Evolutionary conservation across 2,329 filamentous ascomycete genomes (phyloP).

Genomic region (Fusarium sp.): DNA sequence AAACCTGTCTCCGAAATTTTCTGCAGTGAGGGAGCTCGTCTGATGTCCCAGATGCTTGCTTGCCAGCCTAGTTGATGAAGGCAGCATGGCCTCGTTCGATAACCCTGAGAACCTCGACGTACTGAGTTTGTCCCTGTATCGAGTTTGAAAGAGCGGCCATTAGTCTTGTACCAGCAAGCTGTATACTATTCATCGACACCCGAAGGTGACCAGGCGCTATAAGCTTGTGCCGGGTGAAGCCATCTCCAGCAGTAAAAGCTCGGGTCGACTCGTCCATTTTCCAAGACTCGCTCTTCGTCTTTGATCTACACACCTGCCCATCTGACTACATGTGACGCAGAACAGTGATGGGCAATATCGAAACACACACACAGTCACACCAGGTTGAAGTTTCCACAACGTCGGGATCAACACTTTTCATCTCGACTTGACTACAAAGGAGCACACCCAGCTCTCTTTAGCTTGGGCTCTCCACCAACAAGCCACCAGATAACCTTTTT

Average conservation of each 20-base stretch:
- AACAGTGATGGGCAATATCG: slow-evolving; percentile 34
- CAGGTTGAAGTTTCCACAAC: slow-evolving; percentile 42
- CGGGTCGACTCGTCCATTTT: background rate
- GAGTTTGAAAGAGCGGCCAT: background rate
- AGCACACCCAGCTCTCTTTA: slow-evolving; percentile 45
- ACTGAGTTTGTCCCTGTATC: background rate
- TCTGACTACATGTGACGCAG: slow-evolving; percentile 13
- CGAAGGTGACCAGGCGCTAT: background rate
- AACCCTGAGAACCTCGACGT: background rate
- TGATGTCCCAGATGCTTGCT: background rate
- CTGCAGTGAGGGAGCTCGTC: background rate
- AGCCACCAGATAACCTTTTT: slow-evolving; percentile 41
- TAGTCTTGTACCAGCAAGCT: background rate
- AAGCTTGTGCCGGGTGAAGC: background rate
- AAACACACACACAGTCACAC: slow-evolving; percentile 45
- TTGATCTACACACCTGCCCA: slow-evolving; percentile 23
- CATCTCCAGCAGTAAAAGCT: background rate
- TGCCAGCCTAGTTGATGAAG: background rate
- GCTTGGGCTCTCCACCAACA: slow-evolving; percentile 38
- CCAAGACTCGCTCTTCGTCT: slow-evolving; percentile 12
- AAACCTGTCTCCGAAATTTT: background rate
- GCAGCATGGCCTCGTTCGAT: background rate
- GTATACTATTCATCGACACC: background rate
- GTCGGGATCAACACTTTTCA: slow-evolving; percentile 51
- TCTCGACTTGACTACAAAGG: slow-evolving; percentile 54